Conservation (phyloP, 2,329 filamentous ascomycete genomes). For the Thermochaetoides dissita region DNA sequence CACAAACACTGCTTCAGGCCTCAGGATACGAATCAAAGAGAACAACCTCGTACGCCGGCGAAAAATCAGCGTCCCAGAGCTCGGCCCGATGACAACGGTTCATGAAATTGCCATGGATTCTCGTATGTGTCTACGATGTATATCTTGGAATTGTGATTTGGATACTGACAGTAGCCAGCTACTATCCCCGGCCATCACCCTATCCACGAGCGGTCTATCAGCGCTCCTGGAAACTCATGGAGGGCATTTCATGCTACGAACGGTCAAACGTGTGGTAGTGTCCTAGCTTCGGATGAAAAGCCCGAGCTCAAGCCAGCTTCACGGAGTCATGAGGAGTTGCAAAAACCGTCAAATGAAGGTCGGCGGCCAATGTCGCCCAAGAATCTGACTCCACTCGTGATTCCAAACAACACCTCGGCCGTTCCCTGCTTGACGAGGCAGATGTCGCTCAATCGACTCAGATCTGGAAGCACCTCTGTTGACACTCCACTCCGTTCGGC, state of each 20-base stretch:
- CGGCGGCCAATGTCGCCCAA: conserved; percentile 36
- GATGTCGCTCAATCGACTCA: conserved; percentile 31
- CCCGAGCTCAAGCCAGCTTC: conserved; percentile 16
- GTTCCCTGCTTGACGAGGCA: conserved; percentile 23
- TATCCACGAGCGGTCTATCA: conserved; percentile 50
- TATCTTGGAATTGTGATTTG: too few species aligned
- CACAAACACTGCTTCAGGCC: conserved; percentile 23
- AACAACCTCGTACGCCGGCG: conserved; percentile 42
- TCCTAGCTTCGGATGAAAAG: conserved; percentile 19
- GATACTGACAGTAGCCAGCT: conserved; percentile 26
- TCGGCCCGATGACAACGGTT: conserved; percentile 55
- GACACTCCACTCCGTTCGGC: conserved; percentile 28
- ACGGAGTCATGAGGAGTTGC: conserved; percentile 12
- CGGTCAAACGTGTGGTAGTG: too few species aligned
- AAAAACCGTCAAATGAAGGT: conserved; percentile 12
- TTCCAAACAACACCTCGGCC: conserved; percentile 28
- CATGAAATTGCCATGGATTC: conserved; percentile 57
- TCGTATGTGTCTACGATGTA: conserved; percentile 33
- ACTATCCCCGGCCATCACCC: conserved; percentile 54
- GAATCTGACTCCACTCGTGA: conserved; percentile 42
- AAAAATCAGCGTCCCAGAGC: conserved; percentile 50
- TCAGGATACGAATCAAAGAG: conserved; percentile 43
- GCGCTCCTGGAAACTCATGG: conserved; percentile 41
- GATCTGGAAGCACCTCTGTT: conserved; percentile 29
- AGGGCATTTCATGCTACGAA: conserved; percentile 16